Conservation (phyloP, 257 asterid species). For the Hygrophila difformis region DNA sequence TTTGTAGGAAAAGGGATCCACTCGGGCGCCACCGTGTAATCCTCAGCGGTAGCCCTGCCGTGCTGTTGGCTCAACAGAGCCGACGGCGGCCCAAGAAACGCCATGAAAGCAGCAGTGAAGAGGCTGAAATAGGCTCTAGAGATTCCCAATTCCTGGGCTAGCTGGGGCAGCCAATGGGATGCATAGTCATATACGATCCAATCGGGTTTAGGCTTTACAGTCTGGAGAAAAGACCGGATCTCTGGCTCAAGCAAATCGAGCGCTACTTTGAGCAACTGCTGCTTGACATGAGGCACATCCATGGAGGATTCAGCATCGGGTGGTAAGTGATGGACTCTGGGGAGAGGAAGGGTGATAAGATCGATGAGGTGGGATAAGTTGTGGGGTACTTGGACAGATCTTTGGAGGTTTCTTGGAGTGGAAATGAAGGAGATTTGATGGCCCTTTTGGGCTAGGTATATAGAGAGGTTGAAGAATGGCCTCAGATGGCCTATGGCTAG, state of each 20-base stretch:
- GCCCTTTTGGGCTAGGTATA: conserved; percentile 53
- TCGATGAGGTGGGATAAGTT: conserved; percentile 36
- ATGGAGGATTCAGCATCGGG: conserved; percentile 71
- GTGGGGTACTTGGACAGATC: conserved; percentile 40
- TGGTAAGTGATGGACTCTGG: conserved; percentile 41
- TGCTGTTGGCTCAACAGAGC: conserved; percentile 22
- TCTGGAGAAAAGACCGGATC: conserved; percentile 42
- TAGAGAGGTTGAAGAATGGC: conserved; percentile 57
- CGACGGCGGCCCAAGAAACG: conserved; percentile 52
- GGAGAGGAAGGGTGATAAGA: conserved; percentile 41
- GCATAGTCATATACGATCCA: conserved; percentile 79
- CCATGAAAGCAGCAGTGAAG: conserved; percentile 69
- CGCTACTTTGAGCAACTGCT: conserved; percentile 63
- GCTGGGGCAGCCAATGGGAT: conserved; percentile 64
- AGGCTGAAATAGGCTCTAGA: conserved; percentile 52
- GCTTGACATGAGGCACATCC: conserved; percentile 66
- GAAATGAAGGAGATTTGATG: conserved; percentile 69
- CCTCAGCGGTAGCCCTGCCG: conserved; percentile 41
- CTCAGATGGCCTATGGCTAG: conserved; percentile 80
- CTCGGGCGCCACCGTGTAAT: conserved; percentile 45
- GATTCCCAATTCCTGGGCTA: conserved; percentile 33
- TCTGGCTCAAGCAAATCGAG: conserved; percentile 52
- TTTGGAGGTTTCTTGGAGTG: conserved; percentile 62
- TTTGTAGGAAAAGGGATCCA: conserved; percentile 58
- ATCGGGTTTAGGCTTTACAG: conserved; percentile 46